phyloP scores from a whole-genome alignment of 2,329 filamentous ascomycete genomes.

The Truncatella angustata region DNA sequence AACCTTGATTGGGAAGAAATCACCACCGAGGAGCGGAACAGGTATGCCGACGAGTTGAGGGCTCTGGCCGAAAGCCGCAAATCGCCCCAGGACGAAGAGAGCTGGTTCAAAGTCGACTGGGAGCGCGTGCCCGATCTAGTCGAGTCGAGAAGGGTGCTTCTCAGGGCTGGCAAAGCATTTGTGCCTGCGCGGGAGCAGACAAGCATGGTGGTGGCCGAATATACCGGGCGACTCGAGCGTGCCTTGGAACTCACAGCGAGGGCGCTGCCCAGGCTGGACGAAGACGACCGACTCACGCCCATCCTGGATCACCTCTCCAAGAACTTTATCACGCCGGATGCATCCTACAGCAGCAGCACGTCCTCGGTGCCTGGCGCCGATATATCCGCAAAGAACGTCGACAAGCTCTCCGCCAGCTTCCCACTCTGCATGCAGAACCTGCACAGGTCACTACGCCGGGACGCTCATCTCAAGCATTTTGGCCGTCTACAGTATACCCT shows the following conservation, averaged over 20 bases:
- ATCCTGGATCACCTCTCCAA: conserved; percentile 80
- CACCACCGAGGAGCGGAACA: conserved; percentile 71
- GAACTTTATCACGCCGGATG: conserved; percentile 90
- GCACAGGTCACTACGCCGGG: conserved; percentile 80
- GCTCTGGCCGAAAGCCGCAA: conserved; percentile 42
- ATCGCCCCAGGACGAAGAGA: conserved; percentile 66
- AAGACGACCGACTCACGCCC: conserved; percentile 82
- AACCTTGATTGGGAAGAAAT: conserved; percentile 85
- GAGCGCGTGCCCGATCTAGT: conserved; percentile 87
- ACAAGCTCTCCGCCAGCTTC: conserved; percentile 77
- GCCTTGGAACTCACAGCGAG: conserved; percentile 89
- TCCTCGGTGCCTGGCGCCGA: conserved; percentile 66
- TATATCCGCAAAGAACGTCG: conserved; percentile 77
- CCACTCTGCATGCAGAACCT: conserved; percentile 93
- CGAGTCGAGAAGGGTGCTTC: conserved; percentile 71
- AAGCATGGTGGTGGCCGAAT: conserved; percentile 87
- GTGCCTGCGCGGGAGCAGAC: conserved; percentile 84
- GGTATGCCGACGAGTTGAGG: conserved; percentile 60
- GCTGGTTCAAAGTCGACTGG: conserved; percentile 97
- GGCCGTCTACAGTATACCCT: conserved; percentile 92
- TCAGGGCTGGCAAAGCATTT: conserved; percentile 83
- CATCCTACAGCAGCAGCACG: conserved; percentile 68
- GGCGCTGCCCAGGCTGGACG: conserved; percentile 86
- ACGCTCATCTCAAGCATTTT: conserved; percentile 89
- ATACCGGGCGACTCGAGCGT: conserved; percentile 73